These are phyloP conservation scores for Lecanoromycetidae sp. DNA, from an alignment of 2,329 filamentous ascomycete genomes.

Conservation along the genomic window DNA sequence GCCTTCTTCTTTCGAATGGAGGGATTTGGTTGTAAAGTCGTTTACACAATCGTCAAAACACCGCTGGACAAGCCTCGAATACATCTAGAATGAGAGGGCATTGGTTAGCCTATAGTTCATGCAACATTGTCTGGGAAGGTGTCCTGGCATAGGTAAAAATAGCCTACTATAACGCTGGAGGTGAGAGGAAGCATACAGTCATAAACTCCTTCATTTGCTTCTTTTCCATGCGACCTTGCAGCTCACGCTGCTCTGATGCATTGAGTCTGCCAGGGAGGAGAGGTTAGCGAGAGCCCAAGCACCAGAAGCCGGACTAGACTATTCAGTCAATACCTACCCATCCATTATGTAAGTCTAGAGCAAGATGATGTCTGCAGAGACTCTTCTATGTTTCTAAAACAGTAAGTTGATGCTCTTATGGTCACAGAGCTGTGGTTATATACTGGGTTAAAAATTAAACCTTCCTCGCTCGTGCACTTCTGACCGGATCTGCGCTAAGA, in stretches of 20 bases:
- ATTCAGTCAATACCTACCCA: slow-evolving; percentile 1
- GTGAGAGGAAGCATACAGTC: slow-evolving; percentile 51
- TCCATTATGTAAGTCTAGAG: slow-evolving; percentile 2
- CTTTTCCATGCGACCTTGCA: slow-evolving; percentile 88
- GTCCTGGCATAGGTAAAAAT: too few relatives aligned
- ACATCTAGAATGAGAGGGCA: slow-evolving; percentile 40
- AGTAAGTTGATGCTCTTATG: not conserved
- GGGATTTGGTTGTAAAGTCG: slow-evolving; percentile 95
- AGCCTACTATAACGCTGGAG: slow-evolving; percentile 12
- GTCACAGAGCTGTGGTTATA: too few relatives aligned
- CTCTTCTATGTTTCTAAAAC: not conserved
- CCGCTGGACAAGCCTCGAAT: slow-evolving; percentile 45
- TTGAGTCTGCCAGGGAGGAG: slow-evolving; percentile 46
- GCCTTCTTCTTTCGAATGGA: slow-evolving; percentile 74
- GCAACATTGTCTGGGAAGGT: too few relatives aligned
- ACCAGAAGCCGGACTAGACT: not conserved
- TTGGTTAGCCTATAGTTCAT: not conserved
- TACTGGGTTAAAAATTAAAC: too few relatives aligned
- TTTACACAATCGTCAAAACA: slow-evolving; percentile 97
- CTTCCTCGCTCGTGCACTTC: too few relatives aligned
- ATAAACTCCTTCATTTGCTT: slow-evolving; percentile 99
- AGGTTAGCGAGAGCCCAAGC: not conserved
- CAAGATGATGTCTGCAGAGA: too few relatives aligned
- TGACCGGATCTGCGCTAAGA: too few relatives aligned
- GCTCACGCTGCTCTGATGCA: slow-evolving; percentile 73